Evolutionary conservation across 306 rosid genomes (phyloP), one percentile per base, ranked within the genome.

Genomic region (Quercus gilva): DNA sequence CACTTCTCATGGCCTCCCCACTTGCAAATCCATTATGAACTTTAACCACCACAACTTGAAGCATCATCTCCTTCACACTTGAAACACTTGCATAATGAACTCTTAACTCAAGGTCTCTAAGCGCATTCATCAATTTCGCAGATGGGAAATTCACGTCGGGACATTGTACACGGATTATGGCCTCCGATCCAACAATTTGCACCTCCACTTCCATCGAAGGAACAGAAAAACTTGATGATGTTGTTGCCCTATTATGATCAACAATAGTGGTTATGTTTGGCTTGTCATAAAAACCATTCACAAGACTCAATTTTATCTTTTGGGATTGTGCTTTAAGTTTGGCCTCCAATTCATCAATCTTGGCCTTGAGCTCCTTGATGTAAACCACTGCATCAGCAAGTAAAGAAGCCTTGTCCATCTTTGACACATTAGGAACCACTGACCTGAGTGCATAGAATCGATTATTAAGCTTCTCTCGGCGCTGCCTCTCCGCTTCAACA

Each of bases 341-440:
- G 0, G 86, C 64, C 69, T 88, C 89, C 43, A 81, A 63, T 2
- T 76, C 63, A 3, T 74, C 75, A 12, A 84, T 43, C 61, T 74
- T 89, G 51, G 72, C 75, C 79, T 87, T 86, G 5, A 91, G 93
- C n/a, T 83, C 81, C 1, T 81, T 87, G 52, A 91, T 91, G 80
- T 91, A 91, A 1, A 76, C 41, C 1, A 86, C 87, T 0, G 96
- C 96, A 35, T 89, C 96, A 0, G 90, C 81, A 0, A 91, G 88
- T 6, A 91, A 51, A 15, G 96, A 91, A 2, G 92, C 93, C 51
- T 91, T 91, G 87, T 91, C 96, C 96, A 91, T 89, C 74, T 83
- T 91, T 1, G 96, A 91, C 3, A 91, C 91, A 41, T 89, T 86
- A 0, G 96, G 96, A 9, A 91, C 96, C 0, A 74, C 94, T 0